A percentile compares a stretch with the other conserved stretches of the same genome.
Evolutionary conservation across 2,329 filamentous ascomycete species (phyloP).

Genomic region (Cercospora berteroae): DNA sequence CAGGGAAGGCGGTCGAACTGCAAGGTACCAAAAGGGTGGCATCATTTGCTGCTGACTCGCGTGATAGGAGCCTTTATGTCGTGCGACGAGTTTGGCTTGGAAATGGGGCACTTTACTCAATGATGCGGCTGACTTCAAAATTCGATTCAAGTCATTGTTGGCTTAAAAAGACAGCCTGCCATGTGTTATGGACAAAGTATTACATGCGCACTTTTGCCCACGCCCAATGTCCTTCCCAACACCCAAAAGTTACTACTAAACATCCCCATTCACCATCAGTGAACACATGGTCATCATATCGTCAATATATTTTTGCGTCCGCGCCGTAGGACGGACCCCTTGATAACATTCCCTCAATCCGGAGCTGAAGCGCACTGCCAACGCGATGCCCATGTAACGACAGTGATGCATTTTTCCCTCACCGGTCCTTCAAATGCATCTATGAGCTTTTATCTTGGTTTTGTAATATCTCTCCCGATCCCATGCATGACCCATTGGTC

Average conservation of each 20-base stretch:
- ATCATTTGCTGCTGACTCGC: constrained; percentile 1
- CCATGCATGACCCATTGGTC: not conserved
- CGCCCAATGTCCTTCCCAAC: not conserved
- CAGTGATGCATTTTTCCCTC: constrained; percentile 1
- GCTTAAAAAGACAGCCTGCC: constrained; percentile 5
- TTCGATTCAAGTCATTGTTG: not conserved
- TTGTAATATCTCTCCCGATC: not conserved
- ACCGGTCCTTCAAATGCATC: constrained; percentile 7
- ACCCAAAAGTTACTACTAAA: not conserved
- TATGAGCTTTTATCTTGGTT: constrained; percentile 6
- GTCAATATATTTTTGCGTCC: not conserved
- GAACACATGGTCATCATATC: not conserved
- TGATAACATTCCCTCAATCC: not conserved
- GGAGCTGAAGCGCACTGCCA: not conserved
- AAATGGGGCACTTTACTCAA: not conserved
- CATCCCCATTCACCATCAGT: not conserved
- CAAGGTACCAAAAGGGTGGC: constrained; percentile 1
- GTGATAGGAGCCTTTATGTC: not conserved
- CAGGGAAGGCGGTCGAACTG: not conserved
- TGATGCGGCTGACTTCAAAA: not conserved
- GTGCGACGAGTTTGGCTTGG: not conserved
- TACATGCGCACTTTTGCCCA: constrained; percentile 2
- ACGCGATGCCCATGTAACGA: constrained; percentile 7
- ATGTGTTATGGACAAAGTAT: constrained; percentile 6
- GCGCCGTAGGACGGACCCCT: not conserved